Evolutionary conservation across 2,329 filamentous ascomycete species (phyloP).

Genomic region (Tolypocladium paradoxum): DNA sequence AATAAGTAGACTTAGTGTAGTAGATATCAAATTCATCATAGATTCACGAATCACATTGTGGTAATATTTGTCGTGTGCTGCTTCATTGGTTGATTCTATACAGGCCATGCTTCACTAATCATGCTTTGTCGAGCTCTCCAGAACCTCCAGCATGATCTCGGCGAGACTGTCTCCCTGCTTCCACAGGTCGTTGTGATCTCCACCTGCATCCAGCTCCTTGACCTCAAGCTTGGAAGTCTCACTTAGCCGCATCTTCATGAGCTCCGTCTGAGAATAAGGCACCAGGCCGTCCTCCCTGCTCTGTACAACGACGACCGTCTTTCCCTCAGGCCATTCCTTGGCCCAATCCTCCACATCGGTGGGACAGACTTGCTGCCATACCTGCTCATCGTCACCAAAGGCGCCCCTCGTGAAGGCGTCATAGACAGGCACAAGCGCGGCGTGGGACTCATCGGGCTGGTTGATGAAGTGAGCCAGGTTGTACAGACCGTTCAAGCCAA

Average conservation of each 20-base stretch:
- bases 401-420: constrained; percentile 31
- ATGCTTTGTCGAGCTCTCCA: too few relatives aligned
- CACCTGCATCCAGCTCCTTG: too few relatives aligned
- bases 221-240: too few relatives aligned
- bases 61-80: too few relatives aligned
- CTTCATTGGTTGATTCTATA: too few relatives aligned
- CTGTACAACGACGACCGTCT: constrained; percentile 4
- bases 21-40: too few relatives aligned
- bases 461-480: constrained; percentile 21
- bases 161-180: too few relatives aligned
- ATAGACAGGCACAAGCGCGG: constrained; percentile 22
- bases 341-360: constrained; percentile 8
- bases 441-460: constrained; percentile 23
- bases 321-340: constrained; percentile 5
- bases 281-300: constrained; percentile 5
- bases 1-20: too few relatives aligned
- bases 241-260: background rate
- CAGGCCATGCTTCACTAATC: too few relatives aligned
- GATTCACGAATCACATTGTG: too few relatives aligned
- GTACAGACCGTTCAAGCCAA: constrained; percentile 43
- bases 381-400: constrained; percentile 29
- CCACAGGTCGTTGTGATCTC: too few relatives aligned
- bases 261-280: constrained; percentile 4
- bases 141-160: too few relatives aligned
- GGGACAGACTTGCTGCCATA: constrained; percentile 32